Evolutionary conservation across 192 early-diverging fungal species (phyloP).

Genomic region (Gaertneriomyces semiglobifer): DNA sequence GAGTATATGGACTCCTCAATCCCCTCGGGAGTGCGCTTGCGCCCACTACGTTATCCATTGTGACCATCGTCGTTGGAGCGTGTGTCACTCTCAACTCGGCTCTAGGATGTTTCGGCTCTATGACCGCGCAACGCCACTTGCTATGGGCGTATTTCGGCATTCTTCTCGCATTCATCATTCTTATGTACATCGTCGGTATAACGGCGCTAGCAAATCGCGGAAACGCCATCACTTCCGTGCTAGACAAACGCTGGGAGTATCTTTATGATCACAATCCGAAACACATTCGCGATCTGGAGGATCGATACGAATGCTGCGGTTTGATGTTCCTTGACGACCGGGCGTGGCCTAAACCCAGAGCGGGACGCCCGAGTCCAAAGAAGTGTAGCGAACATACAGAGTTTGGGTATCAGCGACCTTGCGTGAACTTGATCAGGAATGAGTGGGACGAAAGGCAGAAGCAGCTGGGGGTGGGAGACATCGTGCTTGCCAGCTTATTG

Average conservation of each 20-base stretch:
- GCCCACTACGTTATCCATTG: conserved; percentile 41
- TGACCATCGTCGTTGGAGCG: conserved; percentile 37
- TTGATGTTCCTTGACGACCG: conserved; percentile 32
- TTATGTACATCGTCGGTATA: conserved; percentile 20
- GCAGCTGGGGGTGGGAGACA: conserved; percentile 14
- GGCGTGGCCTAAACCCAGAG: conserved; percentile 26
- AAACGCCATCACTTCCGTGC: not conserved
- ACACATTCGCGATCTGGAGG: conserved; percentile 43
- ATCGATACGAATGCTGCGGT: conserved; percentile 39
- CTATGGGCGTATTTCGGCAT: conserved; percentile 22
- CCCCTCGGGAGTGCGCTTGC: conserved; percentile 36
- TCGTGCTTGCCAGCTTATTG: conserved; percentile 13
- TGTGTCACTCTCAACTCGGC: conserved; percentile 41
- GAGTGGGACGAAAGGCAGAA: conserved; percentile 35
- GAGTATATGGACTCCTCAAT: conserved; percentile 37
- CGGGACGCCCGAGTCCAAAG: not conserved
- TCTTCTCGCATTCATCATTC: conserved; percentile 8
- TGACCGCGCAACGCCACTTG: conserved; percentile 6
- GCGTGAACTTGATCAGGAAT: conserved; percentile 13
- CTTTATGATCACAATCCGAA: conserved; percentile 38
- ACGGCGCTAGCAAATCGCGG: conserved; percentile 22
- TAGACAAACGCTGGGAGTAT: conserved; percentile 44
- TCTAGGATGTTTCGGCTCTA: conserved; percentile 44
- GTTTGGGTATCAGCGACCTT: conserved; percentile 35
- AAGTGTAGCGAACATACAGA: conserved; percentile 16